A percentile compares a stretch with the other conserved stretches of the same genome.
These are phyloP conservation scores for Cucurbita pepo DNA, from an alignment of 306 rosid genomes.

Conservation along the genomic window DNA sequence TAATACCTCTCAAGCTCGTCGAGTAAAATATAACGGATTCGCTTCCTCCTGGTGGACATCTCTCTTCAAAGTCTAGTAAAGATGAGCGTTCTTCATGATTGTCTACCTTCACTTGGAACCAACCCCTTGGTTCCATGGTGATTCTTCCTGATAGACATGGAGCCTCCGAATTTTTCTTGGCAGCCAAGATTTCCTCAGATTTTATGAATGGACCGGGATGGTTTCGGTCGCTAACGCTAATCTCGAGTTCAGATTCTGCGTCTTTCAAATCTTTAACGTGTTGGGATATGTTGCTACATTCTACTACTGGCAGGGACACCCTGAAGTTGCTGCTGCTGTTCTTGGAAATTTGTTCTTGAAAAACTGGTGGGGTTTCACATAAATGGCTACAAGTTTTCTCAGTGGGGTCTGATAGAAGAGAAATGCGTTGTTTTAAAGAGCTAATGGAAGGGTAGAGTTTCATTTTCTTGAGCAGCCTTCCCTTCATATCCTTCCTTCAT, in stretches of 20 bases:
- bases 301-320: slow-evolving; percentile 9
- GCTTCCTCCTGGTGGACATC: slow-evolving; percentile 66
- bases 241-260: slow-evolving; percentile 20
- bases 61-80: slow-evolving; percentile 46
- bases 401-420: slow-evolving; percentile 31
- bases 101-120: slow-evolving; percentile 5
- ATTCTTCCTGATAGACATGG: not conserved
- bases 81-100: slow-evolving; percentile 23
- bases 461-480: slow-evolving; percentile 37
- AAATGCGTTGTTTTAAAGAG: slow-evolving; percentile 41
- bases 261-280: slow-evolving; percentile 24
- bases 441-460: slow-evolving; percentile 38
- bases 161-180: not conserved
- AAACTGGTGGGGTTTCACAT: slow-evolving; percentile 18
- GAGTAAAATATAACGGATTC: slow-evolving; percentile 55
- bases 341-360: slow-evolving; percentile 19
- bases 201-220: slow-evolving; percentile 14
- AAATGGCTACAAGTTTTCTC: slow-evolving; percentile 25
- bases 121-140: not conserved
- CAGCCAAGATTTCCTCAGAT: slow-evolving; percentile 12
- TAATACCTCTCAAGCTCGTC: slow-evolving; percentile 70
- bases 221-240: slow-evolving; percentile 10
- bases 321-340: slow-evolving; percentile 15
- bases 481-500: slow-evolving; percentile 46
- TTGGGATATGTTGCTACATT: slow-evolving; percentile 14